phyloP scores from a whole-genome alignment of 495 filamentous ascomycete genomes.

The Daldinia decipiens region DNA sequence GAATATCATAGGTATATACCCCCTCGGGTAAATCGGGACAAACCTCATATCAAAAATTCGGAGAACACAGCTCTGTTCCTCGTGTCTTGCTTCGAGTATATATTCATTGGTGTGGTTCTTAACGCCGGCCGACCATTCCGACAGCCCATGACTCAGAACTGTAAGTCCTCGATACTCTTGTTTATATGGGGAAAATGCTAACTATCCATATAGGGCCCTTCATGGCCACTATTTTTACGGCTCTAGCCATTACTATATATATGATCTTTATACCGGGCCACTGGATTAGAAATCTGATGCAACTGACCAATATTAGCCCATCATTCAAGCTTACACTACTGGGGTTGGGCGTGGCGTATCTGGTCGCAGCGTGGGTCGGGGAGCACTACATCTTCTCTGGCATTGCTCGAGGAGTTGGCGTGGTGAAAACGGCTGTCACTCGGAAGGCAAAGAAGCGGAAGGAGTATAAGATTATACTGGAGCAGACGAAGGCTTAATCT shows the following conservation, averaged over 20 bases:
- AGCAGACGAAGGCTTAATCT: slow-evolving; percentile 70
- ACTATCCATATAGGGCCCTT: slow-evolving; percentile 71
- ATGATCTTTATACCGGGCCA: slow-evolving; percentile 78
- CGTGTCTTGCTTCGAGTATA: slow-evolving; percentile 93
- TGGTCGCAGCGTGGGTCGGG: slow-evolving; percentile 71
- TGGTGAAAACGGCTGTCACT: slow-evolving; percentile 62
- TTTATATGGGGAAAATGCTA: not conserved
- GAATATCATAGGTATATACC: slow-evolving; percentile 73
- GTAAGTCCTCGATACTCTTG: slow-evolving; percentile 58
- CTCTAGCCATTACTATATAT: slow-evolving; percentile 72
- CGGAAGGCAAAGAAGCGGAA: slow-evolving; percentile 78
- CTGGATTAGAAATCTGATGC: slow-evolving; percentile 79
- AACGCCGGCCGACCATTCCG: slow-evolving; percentile 91
- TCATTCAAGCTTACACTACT: slow-evolving; percentile 78
- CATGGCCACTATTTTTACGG: slow-evolving; percentile 75
- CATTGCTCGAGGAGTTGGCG: slow-evolving; percentile 75
- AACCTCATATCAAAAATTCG: slow-evolving; percentile 87
- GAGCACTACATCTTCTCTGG: slow-evolving; percentile 76
- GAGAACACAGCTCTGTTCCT: slow-evolving; percentile 92
- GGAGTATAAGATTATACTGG: slow-evolving; percentile 82
- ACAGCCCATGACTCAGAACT: slow-evolving; percentile 80
- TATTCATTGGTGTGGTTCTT: slow-evolving; percentile 84
- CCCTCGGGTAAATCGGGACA: slow-evolving; percentile 75
- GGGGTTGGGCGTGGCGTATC: slow-evolving; percentile 71
- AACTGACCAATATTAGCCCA: slow-evolving; percentile 78